Base-by-base conservation (phyloP, 768 basidiomycete genomes). In the Leccinellum luteum region DNA sequence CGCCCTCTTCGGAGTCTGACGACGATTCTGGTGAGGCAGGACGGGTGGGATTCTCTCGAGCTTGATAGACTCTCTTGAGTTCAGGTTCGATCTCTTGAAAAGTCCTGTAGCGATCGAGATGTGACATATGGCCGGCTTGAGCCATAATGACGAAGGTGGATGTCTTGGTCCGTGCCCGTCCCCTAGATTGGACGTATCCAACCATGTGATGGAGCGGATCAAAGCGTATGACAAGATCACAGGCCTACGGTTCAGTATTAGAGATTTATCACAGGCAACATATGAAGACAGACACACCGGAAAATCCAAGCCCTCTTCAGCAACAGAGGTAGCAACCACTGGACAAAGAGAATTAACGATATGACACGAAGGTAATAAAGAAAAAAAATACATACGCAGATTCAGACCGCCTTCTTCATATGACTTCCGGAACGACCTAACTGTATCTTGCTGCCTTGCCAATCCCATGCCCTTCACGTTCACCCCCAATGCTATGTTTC, bases 221-320 rank as follows among this genome's bases (percentile, higher is more conserved):
- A 63, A 93, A 94, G 6, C 93, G 89, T 62, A 95, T 79, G 47
- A 94, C 90, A 8, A 94, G 77, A 66, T 92, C 89, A 69, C 92
- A 94, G 12, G 87, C 87, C 89, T 91, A 38, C 25, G n/a, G 54
- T n/a, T 27, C 28, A 50, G 19, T 30, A 59, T 63, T 27, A 58
- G 48, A 15, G 7, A 27, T 49, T 47, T 9, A 13, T 21, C 35
- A 32, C 28, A 31, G 28, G 25, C 17, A 47, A 50, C 31, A 30
- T 17, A 32, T 54, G 43, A 13, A 28, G 48, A 15, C 35, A 44
- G 38, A 72, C 82, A 54, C 66, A 89, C 87, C 23, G 88, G 89
- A 74, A 96, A 92, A 69, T 96, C 93, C 17, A 96, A 79, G 0
- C 94, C 94, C 75, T 96, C 94, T 71, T 96, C 94, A 0, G 92